Percentiles rank a stretch among this genome's conserved stretches.
Conservation (phyloP, 2,329 filamentous ascomycete species). For the Ascochyta lentis region DNA sequence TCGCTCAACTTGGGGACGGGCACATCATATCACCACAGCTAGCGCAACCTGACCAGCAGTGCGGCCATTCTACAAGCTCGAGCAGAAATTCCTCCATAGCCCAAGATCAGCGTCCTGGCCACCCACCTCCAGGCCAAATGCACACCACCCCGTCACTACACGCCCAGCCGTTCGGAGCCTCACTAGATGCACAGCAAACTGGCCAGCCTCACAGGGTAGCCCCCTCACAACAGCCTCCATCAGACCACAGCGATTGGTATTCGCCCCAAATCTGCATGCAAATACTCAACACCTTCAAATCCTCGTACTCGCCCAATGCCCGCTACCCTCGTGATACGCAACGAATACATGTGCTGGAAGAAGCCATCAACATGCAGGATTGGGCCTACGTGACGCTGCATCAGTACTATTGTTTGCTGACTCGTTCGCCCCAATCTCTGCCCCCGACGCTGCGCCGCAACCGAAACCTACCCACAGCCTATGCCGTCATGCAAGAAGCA, state of each 20-base stretch:
- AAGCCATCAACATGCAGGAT: slow-evolving; percentile 38
- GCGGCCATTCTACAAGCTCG: not conserved
- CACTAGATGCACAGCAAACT: not conserved
- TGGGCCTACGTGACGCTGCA: slow-evolving; percentile 40
- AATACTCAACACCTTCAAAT: slow-evolving; percentile 14
- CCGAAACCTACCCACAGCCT: slow-evolving; percentile 32
- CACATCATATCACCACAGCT: slow-evolving; percentile 17
- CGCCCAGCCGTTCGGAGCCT: not conserved
- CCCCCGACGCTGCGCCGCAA: slow-evolving; percentile 49
- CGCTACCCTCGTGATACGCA: slow-evolving; percentile 8
- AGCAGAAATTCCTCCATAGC: not conserved
- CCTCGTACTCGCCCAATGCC: not conserved
- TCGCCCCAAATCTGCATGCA: slow-evolving; percentile 18
- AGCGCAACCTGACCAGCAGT: not conserved
- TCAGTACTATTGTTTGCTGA: slow-evolving; percentile 32
- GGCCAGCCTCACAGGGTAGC: not conserved
- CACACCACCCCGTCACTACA: not conserved
- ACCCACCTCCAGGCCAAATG: not conserved
- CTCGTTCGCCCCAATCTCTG: slow-evolving; percentile 43
- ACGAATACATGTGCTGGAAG: slow-evolving; percentile 43
- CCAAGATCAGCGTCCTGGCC: not conserved
- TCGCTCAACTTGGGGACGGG: not conserved
- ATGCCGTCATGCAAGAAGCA: slow-evolving; percentile 51
- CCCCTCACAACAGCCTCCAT: not conserved
- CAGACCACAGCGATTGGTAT: slow-evolving; percentile 17